Conservation (phyloP, 2,329 filamentous ascomycete genomes). For the Talaromyces albobiverticillius region DNA sequence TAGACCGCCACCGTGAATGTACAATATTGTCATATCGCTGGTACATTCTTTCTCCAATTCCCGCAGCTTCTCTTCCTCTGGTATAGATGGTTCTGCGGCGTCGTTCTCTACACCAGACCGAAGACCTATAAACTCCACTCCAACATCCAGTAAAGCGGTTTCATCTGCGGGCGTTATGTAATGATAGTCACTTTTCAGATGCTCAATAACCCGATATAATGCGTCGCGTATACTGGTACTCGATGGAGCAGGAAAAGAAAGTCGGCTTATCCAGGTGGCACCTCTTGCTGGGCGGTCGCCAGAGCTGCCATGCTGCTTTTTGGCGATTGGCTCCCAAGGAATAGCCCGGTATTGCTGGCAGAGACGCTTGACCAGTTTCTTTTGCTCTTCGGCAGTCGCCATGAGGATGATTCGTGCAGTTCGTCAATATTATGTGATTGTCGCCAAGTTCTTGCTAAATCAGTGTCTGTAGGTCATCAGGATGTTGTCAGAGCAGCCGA, state of each 20-base stretch:
- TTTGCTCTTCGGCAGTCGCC: constrained; percentile 3
- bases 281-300: constrained; percentile 3
- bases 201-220: constrained; percentile 7
- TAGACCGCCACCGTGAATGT: constrained; percentile 9
- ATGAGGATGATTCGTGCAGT: not conserved
- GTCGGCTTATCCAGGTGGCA: constrained; percentile 5
- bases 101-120: not conserved
- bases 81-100: constrained; percentile 3
- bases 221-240: constrained; percentile 6
- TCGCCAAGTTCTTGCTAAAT: no score
- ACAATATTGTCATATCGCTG: constrained; percentile 7
- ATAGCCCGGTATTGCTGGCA: constrained; percentile 1
- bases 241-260: constrained; percentile 5
- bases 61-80: constrained; percentile 6
- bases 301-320: constrained; percentile 1
- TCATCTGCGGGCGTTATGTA: constrained; percentile 4
- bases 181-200: constrained; percentile 7
- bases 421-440: no score
- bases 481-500: no score
- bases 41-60: constrained; percentile 8
- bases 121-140: constrained; percentile 10
- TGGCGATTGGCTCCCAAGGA: constrained; percentile 4
- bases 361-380: constrained; percentile 1
- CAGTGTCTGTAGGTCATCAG: no score
- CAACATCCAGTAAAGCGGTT: constrained; percentile 8